Percentiles rank a stretch among this genome's conserved stretches.
Evolutionary conservation across 148 eudicot genomes (phyloP).

Genomic region (Heliamphora exappendiculata): DNA sequence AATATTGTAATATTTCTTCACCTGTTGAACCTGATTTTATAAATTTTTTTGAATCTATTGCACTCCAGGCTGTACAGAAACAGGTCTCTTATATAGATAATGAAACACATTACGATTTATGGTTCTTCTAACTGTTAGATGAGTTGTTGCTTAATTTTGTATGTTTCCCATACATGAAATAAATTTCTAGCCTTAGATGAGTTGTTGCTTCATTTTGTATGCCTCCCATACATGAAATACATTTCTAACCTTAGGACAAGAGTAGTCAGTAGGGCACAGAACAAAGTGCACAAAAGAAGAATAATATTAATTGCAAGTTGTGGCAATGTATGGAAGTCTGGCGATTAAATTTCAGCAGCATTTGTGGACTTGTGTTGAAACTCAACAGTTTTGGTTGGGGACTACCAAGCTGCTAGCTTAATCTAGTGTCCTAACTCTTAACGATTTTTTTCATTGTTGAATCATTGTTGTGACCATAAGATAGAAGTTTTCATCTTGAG

Average conservation of each 20-base stretch:
- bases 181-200: too few species aligned
- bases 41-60: not conserved
- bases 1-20: not conserved
- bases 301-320: too few species aligned
- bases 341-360: not conserved
- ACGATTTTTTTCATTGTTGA: not conserved
- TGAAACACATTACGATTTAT: not conserved
- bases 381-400: not conserved
- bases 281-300: not conserved
- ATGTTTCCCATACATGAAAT: too few species aligned
- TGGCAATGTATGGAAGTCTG: not conserved
- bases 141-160: not conserved
- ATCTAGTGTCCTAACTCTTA: not conserved
- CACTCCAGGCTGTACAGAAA: conserved; percentile 10
- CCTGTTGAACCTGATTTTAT: not conserved
- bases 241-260: too few species aligned
- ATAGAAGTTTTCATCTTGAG: not conserved
- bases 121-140: not conserved
- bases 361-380: not conserved
- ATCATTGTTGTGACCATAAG: not conserved
- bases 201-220: too few species aligned
- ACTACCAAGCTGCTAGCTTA: not conserved
- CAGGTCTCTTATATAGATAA: conserved; percentile 1
- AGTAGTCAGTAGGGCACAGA: not conserved
- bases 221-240: too few species aligned